A percentile compares a stretch with the other conserved stretches of the same genome.
Evolutionary conservation across 129 eudicot genomes (phyloP).

Genomic region (Artemisia tridentata): DNA sequence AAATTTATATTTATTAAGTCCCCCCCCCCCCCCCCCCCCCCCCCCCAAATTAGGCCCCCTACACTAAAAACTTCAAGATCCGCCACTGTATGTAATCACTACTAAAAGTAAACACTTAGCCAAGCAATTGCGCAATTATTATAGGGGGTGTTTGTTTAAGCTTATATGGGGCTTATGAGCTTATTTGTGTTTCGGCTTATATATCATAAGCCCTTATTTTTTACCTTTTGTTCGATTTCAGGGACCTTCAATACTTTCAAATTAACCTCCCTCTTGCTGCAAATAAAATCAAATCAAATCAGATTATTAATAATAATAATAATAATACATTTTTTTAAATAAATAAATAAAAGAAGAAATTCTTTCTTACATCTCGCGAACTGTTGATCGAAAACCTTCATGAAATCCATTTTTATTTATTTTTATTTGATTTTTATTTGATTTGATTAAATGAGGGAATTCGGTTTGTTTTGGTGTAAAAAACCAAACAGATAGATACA

Average conservation of each 20-base stretch:
- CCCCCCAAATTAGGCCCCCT: too few relatives aligned
- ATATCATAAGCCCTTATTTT: too few relatives aligned
- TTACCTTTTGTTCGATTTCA: constrained; percentile 99
- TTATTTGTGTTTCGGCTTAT: too few relatives aligned
- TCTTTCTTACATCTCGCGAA: constrained; percentile 72
- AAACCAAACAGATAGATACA: not conserved
- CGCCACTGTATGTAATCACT: too few relatives aligned
- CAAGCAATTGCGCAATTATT: constrained; percentile 1
- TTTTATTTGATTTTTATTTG: constrained; percentile 34
- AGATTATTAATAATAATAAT: not conserved
- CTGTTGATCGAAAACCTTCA: constrained; percentile 99
- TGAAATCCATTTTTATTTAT: constrained; percentile 90
- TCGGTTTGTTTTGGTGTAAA: not conserved
- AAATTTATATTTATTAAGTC: too few relatives aligned
- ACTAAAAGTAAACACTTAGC: not conserved
- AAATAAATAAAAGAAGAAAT: not conserved
- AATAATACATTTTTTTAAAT: not conserved
- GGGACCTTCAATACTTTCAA: constrained; percentile 99
- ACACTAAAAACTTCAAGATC: too few relatives aligned
- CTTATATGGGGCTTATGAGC: too few relatives aligned
- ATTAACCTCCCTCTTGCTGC: constrained; percentile 98
- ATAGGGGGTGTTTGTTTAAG: not conserved
- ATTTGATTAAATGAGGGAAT: constrained; percentile 34
- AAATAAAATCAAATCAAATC: constrained; percentile 9
- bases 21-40: too few relatives aligned